A percentile compares a stretch with the other conserved stretches of the same genome.
These are phyloP conservation scores for Pseudogymnoascus sp. DNA, from an alignment of 2,329 filamentous ascomycete species.

Conservation along the genomic window DNA sequence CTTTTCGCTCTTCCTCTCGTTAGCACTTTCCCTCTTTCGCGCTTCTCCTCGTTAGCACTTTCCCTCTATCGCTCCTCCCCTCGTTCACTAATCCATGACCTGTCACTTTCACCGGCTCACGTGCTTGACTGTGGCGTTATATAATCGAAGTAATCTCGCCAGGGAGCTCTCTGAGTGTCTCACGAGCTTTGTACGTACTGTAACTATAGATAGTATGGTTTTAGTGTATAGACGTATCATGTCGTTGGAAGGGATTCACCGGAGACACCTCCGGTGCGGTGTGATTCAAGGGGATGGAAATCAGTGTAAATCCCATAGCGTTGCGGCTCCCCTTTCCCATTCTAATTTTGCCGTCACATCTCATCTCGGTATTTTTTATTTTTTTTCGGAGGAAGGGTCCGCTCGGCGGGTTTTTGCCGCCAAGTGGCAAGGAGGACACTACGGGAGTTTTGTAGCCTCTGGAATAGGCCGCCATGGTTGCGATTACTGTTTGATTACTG, in stretches of 20 bases:
- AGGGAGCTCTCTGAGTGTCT: neutral
- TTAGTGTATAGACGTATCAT: neutral
- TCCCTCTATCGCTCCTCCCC: neutral
- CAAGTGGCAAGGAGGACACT: neutral
- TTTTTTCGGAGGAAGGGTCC: neutral
- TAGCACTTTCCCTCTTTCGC: neutral
- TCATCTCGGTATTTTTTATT: neutral
- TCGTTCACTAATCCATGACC: neutral
- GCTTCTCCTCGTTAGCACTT: neutral
- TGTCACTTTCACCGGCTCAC: neutral
- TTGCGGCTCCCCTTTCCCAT: neutral
- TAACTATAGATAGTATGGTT: neutral
- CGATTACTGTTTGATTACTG: neutral
- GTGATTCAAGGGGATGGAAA: neutral
- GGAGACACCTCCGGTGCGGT: neutral
- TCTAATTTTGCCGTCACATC: neutral
- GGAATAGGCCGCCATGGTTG: neutral
- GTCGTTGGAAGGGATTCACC: neutral
- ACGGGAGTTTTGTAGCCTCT: neutral
- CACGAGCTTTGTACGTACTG: neutral
- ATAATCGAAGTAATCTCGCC: neutral
- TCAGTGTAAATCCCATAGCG: neutral
- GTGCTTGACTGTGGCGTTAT: neutral
- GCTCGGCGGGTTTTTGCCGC: neutral
- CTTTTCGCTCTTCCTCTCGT: neutral